Evolutionary conservation across 2,329 filamentous ascomycete genomes (phyloP), one percentile per base, ranked within the genome.

Genomic region (Microascus cirrosus): DNA sequence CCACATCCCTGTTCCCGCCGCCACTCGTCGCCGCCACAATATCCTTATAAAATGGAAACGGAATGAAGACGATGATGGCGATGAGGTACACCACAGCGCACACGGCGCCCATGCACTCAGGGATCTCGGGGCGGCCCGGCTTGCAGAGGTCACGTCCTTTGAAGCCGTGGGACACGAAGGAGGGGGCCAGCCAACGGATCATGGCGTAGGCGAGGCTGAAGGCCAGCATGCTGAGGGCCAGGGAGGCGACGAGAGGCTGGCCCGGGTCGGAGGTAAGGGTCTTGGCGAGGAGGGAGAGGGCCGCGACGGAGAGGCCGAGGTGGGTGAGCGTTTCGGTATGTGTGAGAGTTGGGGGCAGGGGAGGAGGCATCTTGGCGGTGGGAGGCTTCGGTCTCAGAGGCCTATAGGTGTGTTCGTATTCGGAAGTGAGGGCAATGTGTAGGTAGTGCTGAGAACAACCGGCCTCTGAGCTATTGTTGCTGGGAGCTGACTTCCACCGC

Each of bases 41-140:
- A 69, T 97, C 93, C 73, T 96, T 95, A 77, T 96, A 97, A 71
- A 99, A 97, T 1, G 92, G 89, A 72, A 96, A 96, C 0, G 94
- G 94, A 59, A 97, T 91, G 70, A 99, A 99, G 61, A 90, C 76
- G 63, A 97, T 95, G 63, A 97, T 80, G 55, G 85, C 82, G 63
- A 99, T 79, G 51, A 99, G 80, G 73, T 97, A 97, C 28, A 97
- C 91, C 63, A 94, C 83, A 10, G 93, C 94, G 68, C 90, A 95
- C 28, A 99, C 82, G 59, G 90, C 90, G 34, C 94, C 94, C 92
- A 99, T 96, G 63, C 89, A 93, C 73, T 99, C 94, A 24, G 94
- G 94, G 65, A 96, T 87, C 71, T 94, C 90, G 60, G 80, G 80
- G 63, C 83, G 83, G 65, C 84, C 68, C 52, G 69, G 64, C 69